Evolutionary conservation across 2,329 filamentous ascomycete genomes (phyloP).

Genomic region (Juglanconis oblonga): DNA sequence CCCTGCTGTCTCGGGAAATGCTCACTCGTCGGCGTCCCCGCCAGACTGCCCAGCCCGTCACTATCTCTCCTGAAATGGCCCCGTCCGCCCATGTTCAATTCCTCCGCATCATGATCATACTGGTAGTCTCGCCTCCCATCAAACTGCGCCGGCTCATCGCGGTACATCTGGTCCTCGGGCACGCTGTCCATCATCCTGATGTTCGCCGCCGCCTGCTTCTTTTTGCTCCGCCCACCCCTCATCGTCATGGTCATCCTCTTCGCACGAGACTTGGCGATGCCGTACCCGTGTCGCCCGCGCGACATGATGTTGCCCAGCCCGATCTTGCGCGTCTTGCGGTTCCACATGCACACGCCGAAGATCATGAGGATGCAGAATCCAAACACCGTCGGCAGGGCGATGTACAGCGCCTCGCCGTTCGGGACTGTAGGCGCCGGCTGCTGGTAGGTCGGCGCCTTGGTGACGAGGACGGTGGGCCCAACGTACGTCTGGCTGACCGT

Average conservation of each 20-base stretch:
- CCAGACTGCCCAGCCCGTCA: slow-evolving; percentile 48
- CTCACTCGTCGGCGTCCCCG: slow-evolving; percentile 43
- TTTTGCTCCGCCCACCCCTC: slow-evolving; percentile 32
- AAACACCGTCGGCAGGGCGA: slow-evolving; percentile 51
- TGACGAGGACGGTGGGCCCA: slow-evolving; percentile 42
- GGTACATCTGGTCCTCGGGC: slow-evolving; percentile 25
- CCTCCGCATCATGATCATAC: slow-evolving; percentile 28
- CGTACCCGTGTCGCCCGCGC: slow-evolving; percentile 41
- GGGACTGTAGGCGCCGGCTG: slow-evolving; percentile 31
- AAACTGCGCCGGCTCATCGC: slow-evolving; percentile 5
- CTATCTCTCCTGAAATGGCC: slow-evolving; percentile 39
- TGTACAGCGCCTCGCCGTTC: slow-evolving; percentile 42
- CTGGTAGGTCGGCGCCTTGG: slow-evolving; percentile 31
- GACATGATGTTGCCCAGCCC: slow-evolving; percentile 51
- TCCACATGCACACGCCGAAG: slow-evolving; percentile 56
- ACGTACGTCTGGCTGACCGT: slow-evolving; percentile 3
- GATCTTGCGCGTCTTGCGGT: slow-evolving; percentile 48
- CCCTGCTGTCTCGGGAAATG: slow-evolving; percentile 32
- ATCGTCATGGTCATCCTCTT: slow-evolving; percentile 28
- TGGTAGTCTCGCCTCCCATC: slow-evolving; percentile 24
- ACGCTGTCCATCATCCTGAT: slow-evolving; percentile 44
- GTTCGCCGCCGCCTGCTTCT: slow-evolving; percentile 25
- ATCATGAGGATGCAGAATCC: slow-evolving; percentile 45
- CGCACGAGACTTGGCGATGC: slow-evolving; percentile 32
- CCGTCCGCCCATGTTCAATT: slow-evolving; percentile 8